A percentile compares a stretch with the other conserved stretches of the same genome.
Evolutionary conservation across 306 rosid species (phyloP).

Genomic region (Prunus padus): DNA sequence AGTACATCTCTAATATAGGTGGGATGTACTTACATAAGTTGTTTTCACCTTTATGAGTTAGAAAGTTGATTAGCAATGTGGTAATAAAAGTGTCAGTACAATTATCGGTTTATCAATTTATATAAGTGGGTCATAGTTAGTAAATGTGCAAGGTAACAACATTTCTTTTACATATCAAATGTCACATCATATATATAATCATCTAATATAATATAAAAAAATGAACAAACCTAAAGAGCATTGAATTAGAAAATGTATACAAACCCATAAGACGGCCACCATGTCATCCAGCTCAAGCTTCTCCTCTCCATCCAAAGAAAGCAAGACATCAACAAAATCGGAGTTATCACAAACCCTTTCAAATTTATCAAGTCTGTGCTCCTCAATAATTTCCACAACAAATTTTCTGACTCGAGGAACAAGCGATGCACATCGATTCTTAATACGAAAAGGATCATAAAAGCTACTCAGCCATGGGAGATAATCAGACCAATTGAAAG

Average conservation of each 20-base stretch:
- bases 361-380: slow-evolving; percentile 24
- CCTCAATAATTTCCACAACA: slow-evolving; percentile 34
- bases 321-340: slow-evolving; percentile 56
- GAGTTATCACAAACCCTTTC: slow-evolving; percentile 21
- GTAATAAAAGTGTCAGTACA: too few species aligned
- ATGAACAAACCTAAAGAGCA: not conserved
- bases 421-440: slow-evolving; percentile 36
- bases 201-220: not conserved
- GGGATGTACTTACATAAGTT: too few species aligned
- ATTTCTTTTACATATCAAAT: too few species aligned
- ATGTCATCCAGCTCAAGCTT: slow-evolving; percentile 44
- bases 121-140: too few species aligned
- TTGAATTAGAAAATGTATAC: not conserved
- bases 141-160: too few species aligned
- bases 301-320: slow-evolving; percentile 44
- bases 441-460: slow-evolving; percentile 38
- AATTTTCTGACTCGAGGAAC: slow-evolving; percentile 41
- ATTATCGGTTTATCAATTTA: too few species aligned
- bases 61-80: too few species aligned
- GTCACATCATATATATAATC: too few species aligned
- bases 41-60: too few species aligned
- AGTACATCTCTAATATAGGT: too few species aligned
- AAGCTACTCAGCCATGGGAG: slow-evolving; percentile 40
- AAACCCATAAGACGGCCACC: slow-evolving; percentile 60
- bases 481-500: slow-evolving; percentile 53